Percentiles rank a stretch among this genome's conserved stretches.
These are phyloP conservation scores for Fusarium nematophilum DNA, from an alignment of 2,329 filamentous ascomycete genomes.

Conservation along the genomic window DNA sequence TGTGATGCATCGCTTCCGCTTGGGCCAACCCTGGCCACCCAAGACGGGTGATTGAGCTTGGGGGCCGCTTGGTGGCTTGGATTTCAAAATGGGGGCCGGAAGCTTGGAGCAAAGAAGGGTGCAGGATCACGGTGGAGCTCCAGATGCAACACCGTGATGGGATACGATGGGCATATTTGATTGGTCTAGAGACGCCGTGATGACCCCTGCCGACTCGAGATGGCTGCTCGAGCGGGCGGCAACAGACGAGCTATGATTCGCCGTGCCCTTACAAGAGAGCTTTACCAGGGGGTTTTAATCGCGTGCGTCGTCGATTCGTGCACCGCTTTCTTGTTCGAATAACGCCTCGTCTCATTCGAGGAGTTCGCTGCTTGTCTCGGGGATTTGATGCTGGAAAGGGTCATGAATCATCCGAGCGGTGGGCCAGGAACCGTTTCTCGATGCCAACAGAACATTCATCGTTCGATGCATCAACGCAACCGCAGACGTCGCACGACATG, in stretches of 20 bases:
- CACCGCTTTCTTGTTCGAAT: constrained; percentile 13
- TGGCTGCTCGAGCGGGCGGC: constrained; percentile 37
- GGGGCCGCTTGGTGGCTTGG: constrained; percentile 32
- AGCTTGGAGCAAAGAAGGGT: constrained; percentile 22
- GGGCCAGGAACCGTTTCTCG: constrained; percentile 12
- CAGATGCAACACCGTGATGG: constrained; percentile 34
- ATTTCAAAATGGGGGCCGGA: constrained; percentile 10
- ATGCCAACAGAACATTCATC: constrained; percentile 5
- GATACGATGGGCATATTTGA: constrained; percentile 27
- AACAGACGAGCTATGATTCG: constrained; percentile 40
- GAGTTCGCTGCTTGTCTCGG: constrained; percentile 22
- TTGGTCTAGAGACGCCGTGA: constrained; percentile 37
- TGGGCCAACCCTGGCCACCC: constrained; percentile 12
- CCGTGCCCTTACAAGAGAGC: constrained; percentile 1
- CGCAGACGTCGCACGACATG: constrained; percentile 26
- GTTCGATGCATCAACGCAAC: constrained; percentile 19
- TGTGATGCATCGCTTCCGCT: constrained; percentile 17
- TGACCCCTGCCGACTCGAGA: constrained; percentile 23
- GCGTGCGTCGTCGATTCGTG: constrained; percentile 31
- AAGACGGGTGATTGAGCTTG: constrained; percentile 23
- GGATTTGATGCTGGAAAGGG: constrained; percentile 18
- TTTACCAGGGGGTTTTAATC: constrained; percentile 18
- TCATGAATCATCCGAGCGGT: constrained; percentile 18
- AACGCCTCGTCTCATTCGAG: constrained; percentile 20
- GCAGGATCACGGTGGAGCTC: constrained; percentile 32